Percentiles rank a stretch among this genome's conserved stretches.
Conservation (phyloP, 768 basidiomycete species). For the Lentinula edodes region DNA sequence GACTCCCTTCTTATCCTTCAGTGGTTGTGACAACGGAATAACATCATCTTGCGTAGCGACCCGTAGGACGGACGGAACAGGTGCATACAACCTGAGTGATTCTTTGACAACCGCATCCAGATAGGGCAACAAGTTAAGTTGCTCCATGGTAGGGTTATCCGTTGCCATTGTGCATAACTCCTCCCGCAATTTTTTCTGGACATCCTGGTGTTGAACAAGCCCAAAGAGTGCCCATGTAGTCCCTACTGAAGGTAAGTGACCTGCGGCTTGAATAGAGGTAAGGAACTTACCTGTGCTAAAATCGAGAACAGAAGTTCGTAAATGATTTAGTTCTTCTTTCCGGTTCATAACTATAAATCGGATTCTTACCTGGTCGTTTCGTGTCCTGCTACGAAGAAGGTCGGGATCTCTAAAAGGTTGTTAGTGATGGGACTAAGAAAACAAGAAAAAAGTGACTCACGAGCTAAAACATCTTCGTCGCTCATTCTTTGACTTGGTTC, state of each 20-base stretch:
- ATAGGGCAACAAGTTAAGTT: slow-evolving; percentile 42
- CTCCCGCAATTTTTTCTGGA: slow-evolving; percentile 38
- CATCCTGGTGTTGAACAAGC: slow-evolving; percentile 28
- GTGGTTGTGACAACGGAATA: slow-evolving; percentile 28
- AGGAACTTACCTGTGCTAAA: not conserved
- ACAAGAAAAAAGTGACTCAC: slow-evolving; percentile 18
- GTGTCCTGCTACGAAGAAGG: slow-evolving; percentile 38
- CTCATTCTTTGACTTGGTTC: slow-evolving; percentile 52
- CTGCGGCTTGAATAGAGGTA: not conserved
- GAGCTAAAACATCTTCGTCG: slow-evolving; percentile 56
- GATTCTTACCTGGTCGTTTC: slow-evolving; percentile 28
- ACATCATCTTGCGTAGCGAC: slow-evolving; percentile 29
- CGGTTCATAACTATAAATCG: not conserved
- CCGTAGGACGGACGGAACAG: slow-evolving; percentile 25
- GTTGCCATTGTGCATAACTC: slow-evolving; percentile 35
- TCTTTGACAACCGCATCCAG: slow-evolving; percentile 44
- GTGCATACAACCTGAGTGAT: slow-evolving; percentile 34
- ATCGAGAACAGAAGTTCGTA: not conserved
- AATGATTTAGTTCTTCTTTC: too few species aligned
- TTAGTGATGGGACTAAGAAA: not conserved
- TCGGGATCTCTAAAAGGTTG: slow-evolving; percentile 31
- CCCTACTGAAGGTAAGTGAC: slow-evolving; percentile 10
- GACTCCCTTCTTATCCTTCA: slow-evolving; percentile 26
- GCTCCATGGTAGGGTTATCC: slow-evolving; percentile 44
- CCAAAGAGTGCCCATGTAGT: slow-evolving; percentile 40